Evolutionary conservation across 495 filamentous ascomycete species (phyloP).

Genomic region (Penicillium coffeae): DNA sequence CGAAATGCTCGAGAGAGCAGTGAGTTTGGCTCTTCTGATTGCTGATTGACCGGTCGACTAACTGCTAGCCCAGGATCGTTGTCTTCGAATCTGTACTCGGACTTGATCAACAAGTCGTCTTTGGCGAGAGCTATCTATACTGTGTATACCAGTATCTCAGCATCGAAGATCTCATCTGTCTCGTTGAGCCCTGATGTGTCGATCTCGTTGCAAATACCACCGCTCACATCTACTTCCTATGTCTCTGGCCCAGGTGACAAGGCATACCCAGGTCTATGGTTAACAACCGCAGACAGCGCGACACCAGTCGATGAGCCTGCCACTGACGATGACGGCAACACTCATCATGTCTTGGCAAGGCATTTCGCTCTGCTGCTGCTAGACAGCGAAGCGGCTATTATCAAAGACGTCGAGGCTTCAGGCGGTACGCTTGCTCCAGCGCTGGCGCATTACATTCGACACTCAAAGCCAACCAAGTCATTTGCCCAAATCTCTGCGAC

Average conservation of each 20-base stretch:
- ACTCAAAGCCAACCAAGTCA: conserved; percentile 78
- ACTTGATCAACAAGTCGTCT: conserved; percentile 71
- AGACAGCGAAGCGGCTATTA: conserved; percentile 75
- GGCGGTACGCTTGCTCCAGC: conserved; percentile 65
- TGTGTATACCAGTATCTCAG: conserved; percentile 74
- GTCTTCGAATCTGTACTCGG: conserved; percentile 39
- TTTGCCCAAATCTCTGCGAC: conserved; percentile 74
- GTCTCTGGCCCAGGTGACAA: conserved; percentile 64
- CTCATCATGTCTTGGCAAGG: conserved; percentile 62
- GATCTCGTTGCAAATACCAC: conserved; percentile 82
- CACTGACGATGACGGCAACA: conserved; percentile 48
- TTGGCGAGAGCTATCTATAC: conserved; percentile 79
- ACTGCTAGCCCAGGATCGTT: conserved; percentile 30
- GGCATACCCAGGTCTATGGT: conserved; percentile 68
- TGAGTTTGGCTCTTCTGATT: conserved; percentile 32
- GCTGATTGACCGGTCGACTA: conserved; percentile 1
- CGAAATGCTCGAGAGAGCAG: conserved; percentile 74
- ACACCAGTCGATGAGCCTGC: conserved; percentile 58
- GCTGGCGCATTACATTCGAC: conserved; percentile 78
- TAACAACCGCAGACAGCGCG: conserved; percentile 80
- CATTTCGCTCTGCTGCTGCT: conserved; percentile 85
- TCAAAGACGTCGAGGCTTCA: conserved; percentile 77
- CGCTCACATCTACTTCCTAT: conserved; percentile 69
- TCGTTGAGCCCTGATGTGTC: conserved; percentile 55
- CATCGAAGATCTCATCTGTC: conserved; percentile 74